Conservation (phyloP, 495 filamentous ascomycete genomes). For the Hyaloscypha bicolor region DNA sequence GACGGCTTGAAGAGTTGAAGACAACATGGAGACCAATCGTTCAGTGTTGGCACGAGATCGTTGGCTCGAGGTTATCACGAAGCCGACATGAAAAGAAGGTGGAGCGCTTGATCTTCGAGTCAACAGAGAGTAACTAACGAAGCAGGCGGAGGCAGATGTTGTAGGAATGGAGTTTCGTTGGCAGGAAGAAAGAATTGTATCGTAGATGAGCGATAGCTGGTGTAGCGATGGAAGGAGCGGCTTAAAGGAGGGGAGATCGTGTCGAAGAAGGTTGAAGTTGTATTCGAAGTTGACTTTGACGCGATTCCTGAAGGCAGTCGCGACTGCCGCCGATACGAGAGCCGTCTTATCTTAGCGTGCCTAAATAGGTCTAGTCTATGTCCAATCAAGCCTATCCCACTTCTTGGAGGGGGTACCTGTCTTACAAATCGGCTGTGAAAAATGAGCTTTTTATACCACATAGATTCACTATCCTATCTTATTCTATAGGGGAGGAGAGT, state of each 20-base stretch:
- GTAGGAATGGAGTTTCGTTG: neutral
- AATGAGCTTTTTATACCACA: neutral
- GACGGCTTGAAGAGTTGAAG: neutral
- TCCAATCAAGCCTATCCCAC: neutral
- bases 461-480: neutral
- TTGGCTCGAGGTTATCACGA: neutral
- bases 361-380: neutral
- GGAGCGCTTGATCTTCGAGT: neutral
- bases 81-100: neutral
- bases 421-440: constrained; percentile 16
- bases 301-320: neutral
- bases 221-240: neutral
- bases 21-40: neutral
- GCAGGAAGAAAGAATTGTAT: neutral
- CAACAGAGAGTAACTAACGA: neutral
- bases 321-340: neutral
- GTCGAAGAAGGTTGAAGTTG: neutral
- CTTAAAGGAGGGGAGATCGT: neutral
- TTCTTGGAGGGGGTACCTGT: neutral
- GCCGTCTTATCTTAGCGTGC: constrained; percentile 13
- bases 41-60: neutral
- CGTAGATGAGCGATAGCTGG: neutral
- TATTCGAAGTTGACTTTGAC: neutral
- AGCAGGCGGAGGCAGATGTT: neutral
- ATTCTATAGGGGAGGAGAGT: neutral